Base-by-base conservation (phyloP, 2,329 filamentous ascomycete species). In the Fusarium sp. region DNA sequence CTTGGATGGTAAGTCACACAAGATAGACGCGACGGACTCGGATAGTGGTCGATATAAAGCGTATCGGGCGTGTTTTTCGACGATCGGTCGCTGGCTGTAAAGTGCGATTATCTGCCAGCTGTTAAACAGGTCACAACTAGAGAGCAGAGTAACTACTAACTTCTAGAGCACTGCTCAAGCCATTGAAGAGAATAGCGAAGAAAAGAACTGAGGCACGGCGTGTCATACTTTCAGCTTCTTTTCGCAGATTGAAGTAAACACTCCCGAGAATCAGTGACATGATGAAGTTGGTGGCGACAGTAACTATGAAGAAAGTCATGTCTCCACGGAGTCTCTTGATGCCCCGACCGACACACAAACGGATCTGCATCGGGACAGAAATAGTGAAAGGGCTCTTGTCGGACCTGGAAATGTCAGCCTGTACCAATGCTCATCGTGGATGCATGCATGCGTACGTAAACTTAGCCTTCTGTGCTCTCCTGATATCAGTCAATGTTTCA, bases 281-380 rank as follows among this genome's bases (percentile, higher is more conserved):
- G 42, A 71, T 41, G 9, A 69, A 33, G 11, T 71, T 71, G 27
- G 31, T 49, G 0, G 49, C 23, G 4, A 71, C 51, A 0, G 66
- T 69, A 3, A 47, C 62, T 0, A 65, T 5, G 25, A 71, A 65
- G n/a, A 69, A 69, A 0, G 63, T 62, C 51, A 58, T 71, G 36
- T 71, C 69, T 0, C 68, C 66, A 10, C 60, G 66, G 4, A 71
- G 53, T 1, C 68, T 61, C 27, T 67, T 55, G 0, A 69, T 2
- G 11, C 68, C 68, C 17, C 69, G 55, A 15, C 78, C 80, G 20
- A 80, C 80, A 62, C 79, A 81, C 14, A 82, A 69, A 11, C 70
- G 72, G 58, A 84, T 75, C 62, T 84, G 82, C 76, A 83, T 82
- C 2, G 77, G 76, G 7, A 83, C 74, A 4, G 78, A 82, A 48